phyloP scores from a whole-genome alignment of 2,329 filamentous ascomycete species.

The Diaporthe sp. region DNA sequence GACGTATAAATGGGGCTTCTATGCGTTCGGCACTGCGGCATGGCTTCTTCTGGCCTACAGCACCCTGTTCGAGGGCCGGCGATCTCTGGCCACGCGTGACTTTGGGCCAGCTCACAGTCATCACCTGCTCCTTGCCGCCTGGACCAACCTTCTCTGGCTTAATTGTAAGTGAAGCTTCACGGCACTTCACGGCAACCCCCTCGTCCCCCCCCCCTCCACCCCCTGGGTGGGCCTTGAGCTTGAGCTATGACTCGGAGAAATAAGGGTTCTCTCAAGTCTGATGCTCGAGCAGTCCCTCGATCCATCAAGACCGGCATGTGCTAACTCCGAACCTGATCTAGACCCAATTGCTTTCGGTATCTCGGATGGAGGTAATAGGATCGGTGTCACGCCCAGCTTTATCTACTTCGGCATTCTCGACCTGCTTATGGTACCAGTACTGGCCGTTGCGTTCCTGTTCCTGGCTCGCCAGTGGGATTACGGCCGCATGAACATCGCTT shows the following conservation, averaged over 20 bases:
- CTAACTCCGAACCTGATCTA: neutral
- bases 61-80: slow-evolving; percentile 56
- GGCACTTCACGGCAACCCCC: no score
- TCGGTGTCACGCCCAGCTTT: slow-evolving; percentile 60
- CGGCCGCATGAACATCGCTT: slow-evolving; percentile 63
- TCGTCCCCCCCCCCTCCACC: no score
- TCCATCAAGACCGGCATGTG: neutral
- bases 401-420: slow-evolving; percentile 70
- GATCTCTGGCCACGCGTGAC: slow-evolving; percentile 53
- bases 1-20: slow-evolving; percentile 72
- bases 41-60: slow-evolving; percentile 61
- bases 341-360: slow-evolving; percentile 68
- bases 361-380: slow-evolving; percentile 65
- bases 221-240: no score
- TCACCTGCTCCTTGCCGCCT: slow-evolving; percentile 61
- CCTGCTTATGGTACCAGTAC: slow-evolving; percentile 60
- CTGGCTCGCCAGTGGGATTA: slow-evolving; percentile 67
- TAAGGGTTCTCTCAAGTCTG: neutral
- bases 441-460: slow-evolving; percentile 58
- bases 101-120: slow-evolving; percentile 58
- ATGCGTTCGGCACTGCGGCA: slow-evolving; percentile 63
- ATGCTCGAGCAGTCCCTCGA: no score
- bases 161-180: slow-evolving; percentile 50
- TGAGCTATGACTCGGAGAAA: neutral
- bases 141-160: slow-evolving; percentile 66